Evolutionary conservation across 2,329 filamentous ascomycete genomes (phyloP), one percentile per base, ranked within the genome.

Genomic region (Ambrosiella beaveri): DNA sequence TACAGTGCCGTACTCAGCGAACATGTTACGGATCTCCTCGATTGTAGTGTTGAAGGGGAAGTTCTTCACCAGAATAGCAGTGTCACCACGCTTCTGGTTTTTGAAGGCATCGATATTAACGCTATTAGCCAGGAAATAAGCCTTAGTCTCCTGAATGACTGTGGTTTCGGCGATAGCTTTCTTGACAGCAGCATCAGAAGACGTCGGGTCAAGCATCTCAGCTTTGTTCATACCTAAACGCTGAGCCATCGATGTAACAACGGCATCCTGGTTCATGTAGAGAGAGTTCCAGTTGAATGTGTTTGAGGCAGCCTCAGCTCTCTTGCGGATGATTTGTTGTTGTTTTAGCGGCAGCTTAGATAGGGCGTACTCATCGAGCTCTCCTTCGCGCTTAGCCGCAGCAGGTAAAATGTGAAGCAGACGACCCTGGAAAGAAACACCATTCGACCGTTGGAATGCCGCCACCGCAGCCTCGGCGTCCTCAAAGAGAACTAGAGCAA

Each of bases 211-310:
- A 51, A 98, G 76, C 59, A 98, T 72, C 65, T 95, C 89, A 9
- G 88, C 84, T 73, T 98, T 98, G 58, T 86, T 85, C 59, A 98
- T 80, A 52, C 91, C 90, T 59, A 98, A 76, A 57, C 90, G 85
- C 66, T 84, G 81, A 53, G 93, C 88, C 61, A 95, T 81, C 5
- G 90, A 94, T 54, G 87, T 82, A 71, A 96, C 90, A 56, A 98
- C 89, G 55, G 93, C 88, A 73, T 98, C 90, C 72, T 88, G 86
- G 70, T 86, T 96, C 86, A 98, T 94, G 70, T 93, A 98, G n/a
- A 98, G 75, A n/a, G 90, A 91, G 73, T 98, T 98, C 93, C 93
- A 98, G 68, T 91, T 95, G 72, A 97, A 97, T 1, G 80, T 82
- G 54, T 79, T 81, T 37, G 83, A 84, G 7, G 86, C 78, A 19